These are phyloP conservation scores for Lasiosphaeria hispida DNA, from an alignment of 495 filamentous ascomycete genomes.

Conservation along the genomic window DNA sequence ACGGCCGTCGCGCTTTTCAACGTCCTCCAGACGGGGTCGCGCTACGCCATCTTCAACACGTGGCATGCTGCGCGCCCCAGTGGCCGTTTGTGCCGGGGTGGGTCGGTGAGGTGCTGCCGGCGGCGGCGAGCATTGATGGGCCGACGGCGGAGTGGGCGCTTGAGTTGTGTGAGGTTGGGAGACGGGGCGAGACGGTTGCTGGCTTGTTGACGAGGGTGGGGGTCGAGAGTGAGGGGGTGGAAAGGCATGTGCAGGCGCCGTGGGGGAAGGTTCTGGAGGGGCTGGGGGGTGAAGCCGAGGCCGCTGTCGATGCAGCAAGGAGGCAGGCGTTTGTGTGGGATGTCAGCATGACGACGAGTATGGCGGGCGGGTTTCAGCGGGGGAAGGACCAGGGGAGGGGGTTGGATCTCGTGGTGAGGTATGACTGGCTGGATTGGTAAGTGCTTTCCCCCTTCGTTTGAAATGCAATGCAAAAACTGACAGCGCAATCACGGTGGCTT, in stretches of 20 bases:
- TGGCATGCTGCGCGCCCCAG: slow-evolving; percentile 16
- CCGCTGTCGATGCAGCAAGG: slow-evolving; percentile 15
- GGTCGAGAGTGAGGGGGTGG: slow-evolving; percentile 10
- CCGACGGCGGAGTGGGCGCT: slow-evolving; percentile 22
- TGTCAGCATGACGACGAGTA: slow-evolving; percentile 11
- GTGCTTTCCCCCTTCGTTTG: not conserved
- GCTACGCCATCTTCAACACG: slow-evolving; percentile 23
- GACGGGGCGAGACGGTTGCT: slow-evolving; percentile 10
- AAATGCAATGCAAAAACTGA: not conserved
- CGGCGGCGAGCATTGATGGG: slow-evolving; percentile 24
- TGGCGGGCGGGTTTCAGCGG: not conserved
- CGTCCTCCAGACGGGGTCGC: slow-evolving; percentile 12
- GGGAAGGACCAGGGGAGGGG: not conserved
- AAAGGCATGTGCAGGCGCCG: slow-evolving; percentile 19
- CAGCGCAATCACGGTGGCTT: slow-evolving; percentile 12
- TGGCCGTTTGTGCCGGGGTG: slow-evolving; percentile 28
- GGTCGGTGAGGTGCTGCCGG: slow-evolving; percentile 20
- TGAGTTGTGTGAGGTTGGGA: slow-evolving; percentile 17
- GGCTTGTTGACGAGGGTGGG: slow-evolving; percentile 10
- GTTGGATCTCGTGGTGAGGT: slow-evolving; percentile 13
- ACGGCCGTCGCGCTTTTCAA: slow-evolving; percentile 24
- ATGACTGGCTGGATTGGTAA: slow-evolving; percentile 26
- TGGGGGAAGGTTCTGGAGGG: slow-evolving; percentile 20
- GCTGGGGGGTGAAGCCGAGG: slow-evolving; percentile 19
- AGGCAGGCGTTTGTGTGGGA: slow-evolving; percentile 26